Evolutionary conservation across 495 filamentous ascomycete genomes (phyloP).

Genomic region (Xeromyces bisporus): DNA sequence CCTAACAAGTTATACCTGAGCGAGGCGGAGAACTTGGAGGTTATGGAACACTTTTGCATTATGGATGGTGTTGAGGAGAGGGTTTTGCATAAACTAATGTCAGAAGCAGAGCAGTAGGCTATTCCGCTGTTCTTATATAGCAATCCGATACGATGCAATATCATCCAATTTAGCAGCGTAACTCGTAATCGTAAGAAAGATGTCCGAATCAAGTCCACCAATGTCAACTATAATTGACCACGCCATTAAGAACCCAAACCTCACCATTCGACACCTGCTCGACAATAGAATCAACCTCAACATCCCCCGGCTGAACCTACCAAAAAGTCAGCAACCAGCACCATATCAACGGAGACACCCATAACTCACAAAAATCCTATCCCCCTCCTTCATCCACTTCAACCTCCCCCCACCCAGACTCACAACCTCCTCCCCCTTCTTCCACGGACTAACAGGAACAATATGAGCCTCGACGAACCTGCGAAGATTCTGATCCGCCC

Average conservation of each 20-base stretch:
- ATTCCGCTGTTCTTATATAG: too few relatives aligned
- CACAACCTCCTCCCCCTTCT: slow-evolving; percentile 51
- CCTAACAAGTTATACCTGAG: slow-evolving; percentile 81
- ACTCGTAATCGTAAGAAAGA: slow-evolving; percentile 41
- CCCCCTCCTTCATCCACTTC: slow-evolving; percentile 67
- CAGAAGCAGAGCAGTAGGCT: slow-evolving; percentile 9
- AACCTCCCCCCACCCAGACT: slow-evolving; percentile 55
- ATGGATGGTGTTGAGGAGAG: slow-evolving; percentile 74
- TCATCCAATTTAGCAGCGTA: slow-evolving; percentile 21
- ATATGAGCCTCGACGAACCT: slow-evolving; percentile 82
- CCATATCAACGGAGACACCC: neutral
- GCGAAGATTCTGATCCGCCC: slow-evolving; percentile 62
- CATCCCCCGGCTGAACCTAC: slow-evolving; percentile 63
- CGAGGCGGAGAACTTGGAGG: slow-evolving; percentile 90
- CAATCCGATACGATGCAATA: too few relatives aligned
- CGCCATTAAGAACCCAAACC: slow-evolving; percentile 56
- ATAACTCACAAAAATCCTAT: slow-evolving; percentile 48
- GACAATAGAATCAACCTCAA: slow-evolving; percentile 55
- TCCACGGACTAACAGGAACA: slow-evolving; percentile 63
- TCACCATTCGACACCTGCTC: slow-evolving; percentile 72
- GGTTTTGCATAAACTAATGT: slow-evolving; percentile 38
- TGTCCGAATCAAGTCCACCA: too few relatives aligned
- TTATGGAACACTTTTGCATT: slow-evolving; percentile 82
- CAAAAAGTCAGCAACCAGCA: slow-evolving; percentile 4
- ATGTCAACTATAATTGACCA: slow-evolving; percentile 41